Conservation (phyloP, 129 eudicot genomes). For the Chrysanthemum seticuspe region DNA sequence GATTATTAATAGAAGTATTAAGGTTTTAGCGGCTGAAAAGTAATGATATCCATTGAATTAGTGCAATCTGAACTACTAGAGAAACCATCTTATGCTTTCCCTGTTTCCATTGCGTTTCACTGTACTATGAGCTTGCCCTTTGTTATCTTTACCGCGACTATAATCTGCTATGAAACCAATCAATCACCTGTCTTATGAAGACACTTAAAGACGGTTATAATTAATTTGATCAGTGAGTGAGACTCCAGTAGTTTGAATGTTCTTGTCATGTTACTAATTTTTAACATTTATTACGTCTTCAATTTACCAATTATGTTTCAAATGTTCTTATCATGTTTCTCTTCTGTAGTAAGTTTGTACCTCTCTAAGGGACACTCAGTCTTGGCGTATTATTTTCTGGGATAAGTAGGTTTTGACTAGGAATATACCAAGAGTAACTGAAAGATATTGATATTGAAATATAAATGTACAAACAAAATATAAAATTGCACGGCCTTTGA, state of each 20-base stretch:
- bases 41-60: background rate
- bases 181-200: no score
- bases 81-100: background rate
- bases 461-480: no score
- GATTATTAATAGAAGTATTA: background rate
- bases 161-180: no score
- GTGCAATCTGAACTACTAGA: slow-evolving; percentile 11
- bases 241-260: no score
- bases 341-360: background rate
- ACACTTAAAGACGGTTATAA: no score
- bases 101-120: background rate
- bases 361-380: background rate
- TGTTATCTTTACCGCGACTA: no score
- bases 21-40: background rate
- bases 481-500: no score
- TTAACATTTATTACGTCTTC: no score
- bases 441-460: no score
- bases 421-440: background rate
- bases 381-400: background rate
- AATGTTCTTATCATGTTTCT: background rate
- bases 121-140: background rate
- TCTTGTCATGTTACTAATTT: no score
- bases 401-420: slow-evolving; percentile 9
- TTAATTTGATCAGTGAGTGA: no score
- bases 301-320: background rate